A percentile compares a stretch with the other conserved stretches of the same genome.
Evolutionary conservation across 2,329 filamentous ascomycete species (phyloP).

Genomic region (Knufia fluminis): DNA sequence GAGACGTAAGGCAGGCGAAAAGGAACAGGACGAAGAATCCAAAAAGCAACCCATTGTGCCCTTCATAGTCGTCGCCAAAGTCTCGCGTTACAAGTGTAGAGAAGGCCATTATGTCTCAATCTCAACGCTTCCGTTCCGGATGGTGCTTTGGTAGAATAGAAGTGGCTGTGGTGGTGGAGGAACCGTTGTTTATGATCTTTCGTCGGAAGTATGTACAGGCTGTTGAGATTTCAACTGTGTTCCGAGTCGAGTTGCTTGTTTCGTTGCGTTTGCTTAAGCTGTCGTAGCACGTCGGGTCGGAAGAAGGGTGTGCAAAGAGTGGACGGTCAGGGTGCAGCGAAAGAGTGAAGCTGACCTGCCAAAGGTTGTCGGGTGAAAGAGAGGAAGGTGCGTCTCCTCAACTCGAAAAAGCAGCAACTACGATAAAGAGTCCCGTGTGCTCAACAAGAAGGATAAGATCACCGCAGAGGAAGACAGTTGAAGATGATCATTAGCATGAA

Average conservation of each 20-base stretch:
- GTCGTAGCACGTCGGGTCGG: not conserved
- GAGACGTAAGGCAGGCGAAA: conserved; percentile 58
- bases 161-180: too few species aligned
- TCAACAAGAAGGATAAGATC: not conserved
- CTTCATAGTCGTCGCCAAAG: conserved; percentile 29
- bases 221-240: not conserved
- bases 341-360: conserved; percentile 55
- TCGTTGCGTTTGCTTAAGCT: not conserved
- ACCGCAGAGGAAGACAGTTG: not conserved
- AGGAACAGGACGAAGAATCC: conserved; percentile 69
- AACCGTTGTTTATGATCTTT: not conserved
- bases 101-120: not conserved
- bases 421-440: not conserved
- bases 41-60: conserved; percentile 64
- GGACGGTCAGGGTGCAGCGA: conserved; percentile 44
- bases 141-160: too few species aligned
- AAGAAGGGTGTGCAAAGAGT: conserved; percentile 31
- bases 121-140: not conserved
- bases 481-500: not conserved
- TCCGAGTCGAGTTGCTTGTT: not conserved
- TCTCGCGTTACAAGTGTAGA: conserved; percentile 11
- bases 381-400: conserved; percentile 15
- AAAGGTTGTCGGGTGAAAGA: conserved; percentile 23
- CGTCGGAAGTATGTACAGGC: not conserved
- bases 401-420: too few species aligned